Evolutionary conservation across 805 yeast species (phyloP), one percentile per base, ranked within the genome.

Genomic region (Naumovozyma castellii): DNA sequence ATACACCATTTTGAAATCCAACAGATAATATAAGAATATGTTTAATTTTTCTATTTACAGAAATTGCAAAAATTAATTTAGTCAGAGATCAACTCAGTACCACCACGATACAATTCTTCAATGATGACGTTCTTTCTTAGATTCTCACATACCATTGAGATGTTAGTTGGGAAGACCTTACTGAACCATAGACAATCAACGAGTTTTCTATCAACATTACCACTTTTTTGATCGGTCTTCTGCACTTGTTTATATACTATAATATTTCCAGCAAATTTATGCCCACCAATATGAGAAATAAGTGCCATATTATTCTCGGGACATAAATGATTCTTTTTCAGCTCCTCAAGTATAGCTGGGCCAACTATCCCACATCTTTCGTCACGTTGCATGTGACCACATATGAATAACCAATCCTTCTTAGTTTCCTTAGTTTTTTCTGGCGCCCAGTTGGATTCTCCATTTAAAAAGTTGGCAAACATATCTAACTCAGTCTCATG

Each of bases 221-320:
- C 16, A 8, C 32, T 37, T 2, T 38, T 66, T n/a, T n/a, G n/a
- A n/a, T n/a, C n/a, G n/a, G n/a, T n/a, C 10, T 22, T 22, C 27
- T 10, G 9, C 45, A 29, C 15, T 29, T 29, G 32, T 5, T 29
- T 29, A 13, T 78, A 76, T 37, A 73, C 71, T 2, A 84, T 62
- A 12, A 85, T 75, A 51, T 85, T 85, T 0, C 94, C 95, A 1
- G 95, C 95, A 59, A 75, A 85, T 2, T 59, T 84, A 56, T 85
- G 95, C 0, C 95, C 95, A 1, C 95, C 94, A 32, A 85, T 67
- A 56, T 85, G 95, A 10, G 88, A 78, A 0, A 81, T 66, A 5
- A 73, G 51, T 0, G 85, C 87, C 27, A 79, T 65, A 28, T 60
- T 57, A 5, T 13, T 29, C 14, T 13, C 15, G 5, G 8, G 5